Base-by-base conservation (phyloP, 1,284 basidiomycete species). In the Cutaneotrichosporon sp. region DNA sequence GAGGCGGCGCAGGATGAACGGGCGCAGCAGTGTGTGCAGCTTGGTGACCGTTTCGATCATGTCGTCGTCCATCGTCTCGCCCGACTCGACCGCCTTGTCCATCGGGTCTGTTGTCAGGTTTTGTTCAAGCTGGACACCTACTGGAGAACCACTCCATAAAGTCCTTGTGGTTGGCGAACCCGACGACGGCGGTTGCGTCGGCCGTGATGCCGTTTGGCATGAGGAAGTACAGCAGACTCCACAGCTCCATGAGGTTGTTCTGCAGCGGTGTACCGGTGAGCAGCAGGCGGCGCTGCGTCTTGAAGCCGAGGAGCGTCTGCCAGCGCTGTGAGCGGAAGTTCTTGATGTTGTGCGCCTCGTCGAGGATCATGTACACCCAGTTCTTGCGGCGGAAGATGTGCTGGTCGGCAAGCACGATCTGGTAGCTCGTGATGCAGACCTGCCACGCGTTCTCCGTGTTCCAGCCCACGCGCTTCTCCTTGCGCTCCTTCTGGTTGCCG, bases 271-370 rank as follows among this genome's bases (percentile, higher is more conserved):
- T 98, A 1, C 94, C 94, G 0, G 94, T 98, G 55, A 98, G 81
- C 54, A 97, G 83, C 20, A 98, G 80, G 9, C 95, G 87, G 31
- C 92, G 87, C 71, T 91, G 90, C 4, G 93, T 92, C 55, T 92
- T 88, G 81, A 97, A 97, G 83, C 93, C 91, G n/a, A 97, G 83
- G 31, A 98, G 80, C 14, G 89, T 94, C 74, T 94, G 93, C 95
- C 95, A 97, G 52, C 95, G 86, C 78, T 97, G 93, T 1, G 90
- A 92, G 68, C 89, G 89, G 81, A 97, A 97, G 80, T 97, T 98
- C 82, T 97, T 97, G 87, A 98, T 97, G 87, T 97, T 95, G 75
- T 98, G 94, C 9, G 94, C 95, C 80, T 97, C 95, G 78, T 97
- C 94, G 13, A 97, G 85, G 66, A 97, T 88, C 87, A 97, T 91